These are phyloP conservation scores for Cladosporium sphaerospermum DNA, from an alignment of 2,329 filamentous ascomycete species.

Conservation along the genomic window DNA sequence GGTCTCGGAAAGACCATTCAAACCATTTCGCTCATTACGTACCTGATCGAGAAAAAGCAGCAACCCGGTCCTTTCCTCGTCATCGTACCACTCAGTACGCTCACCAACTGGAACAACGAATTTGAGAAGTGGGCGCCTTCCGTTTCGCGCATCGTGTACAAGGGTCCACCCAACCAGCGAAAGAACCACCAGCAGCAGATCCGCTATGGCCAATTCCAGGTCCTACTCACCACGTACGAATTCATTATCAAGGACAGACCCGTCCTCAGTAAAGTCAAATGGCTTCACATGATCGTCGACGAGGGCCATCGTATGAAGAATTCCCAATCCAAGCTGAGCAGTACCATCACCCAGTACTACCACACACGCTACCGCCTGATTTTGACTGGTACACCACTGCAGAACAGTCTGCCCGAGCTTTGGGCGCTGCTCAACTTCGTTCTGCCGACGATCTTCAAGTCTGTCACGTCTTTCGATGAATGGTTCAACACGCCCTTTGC, in stretches of 20 bases:
- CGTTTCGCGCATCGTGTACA: constrained; percentile 85
- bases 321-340: constrained; percentile 88
- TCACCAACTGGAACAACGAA: constrained; percentile 98
- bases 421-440: constrained; percentile 99
- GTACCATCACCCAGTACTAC: constrained; percentile 92
- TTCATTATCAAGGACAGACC: constrained; percentile 99
- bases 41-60: constrained; percentile 91
- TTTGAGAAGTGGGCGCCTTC: constrained; percentile 98
- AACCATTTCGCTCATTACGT: constrained; percentile 94
- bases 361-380: constrained; percentile 91
- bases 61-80: constrained; percentile 91
- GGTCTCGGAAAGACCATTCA: constrained; percentile 99
- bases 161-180: constrained; percentile 80
- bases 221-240: constrained; percentile 94
- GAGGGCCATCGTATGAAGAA: constrained; percentile 99
- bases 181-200: constrained; percentile 92
- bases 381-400: constrained; percentile 90
- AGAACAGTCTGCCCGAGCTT: constrained; percentile 92
- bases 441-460: constrained; percentile 97
- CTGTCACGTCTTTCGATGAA: constrained; percentile 96
- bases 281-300: constrained; percentile 99
- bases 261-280: constrained; percentile 95
- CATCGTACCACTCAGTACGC: constrained; percentile 90
- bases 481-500: constrained; percentile 99
- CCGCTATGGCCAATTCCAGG: constrained; percentile 90